Evolutionary conservation across 176 grass and related monocot genomes (phyloP).

Genomic region (Avena atlantica): DNA sequence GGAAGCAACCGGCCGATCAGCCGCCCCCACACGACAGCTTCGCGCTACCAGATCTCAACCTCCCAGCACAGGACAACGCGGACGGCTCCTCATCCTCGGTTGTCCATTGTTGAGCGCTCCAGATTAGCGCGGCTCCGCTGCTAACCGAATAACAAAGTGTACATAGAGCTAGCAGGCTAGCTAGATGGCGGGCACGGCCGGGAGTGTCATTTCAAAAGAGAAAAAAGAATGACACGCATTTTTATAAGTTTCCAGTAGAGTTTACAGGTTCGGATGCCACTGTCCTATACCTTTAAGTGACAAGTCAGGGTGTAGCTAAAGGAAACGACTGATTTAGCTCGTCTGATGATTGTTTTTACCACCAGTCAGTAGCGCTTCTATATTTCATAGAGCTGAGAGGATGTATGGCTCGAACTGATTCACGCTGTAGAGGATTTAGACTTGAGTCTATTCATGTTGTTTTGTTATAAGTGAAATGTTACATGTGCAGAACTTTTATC

Average conservation of each 20-base stretch:
- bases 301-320: conserved; percentile 38
- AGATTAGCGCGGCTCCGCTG: conserved; percentile 28
- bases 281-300: conserved; percentile 20
- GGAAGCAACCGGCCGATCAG: conserved; percentile 42
- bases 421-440: conserved; percentile 34
- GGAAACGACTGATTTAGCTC: conserved; percentile 25
- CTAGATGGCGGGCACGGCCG: not conserved
- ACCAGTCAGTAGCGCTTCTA: conserved; percentile 3
- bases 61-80: conserved; percentile 48
- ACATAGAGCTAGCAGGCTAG: conserved; percentile 61
- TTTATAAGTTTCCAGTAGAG: conserved; percentile 40
- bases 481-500: not conserved
- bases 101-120: conserved; percentile 42
- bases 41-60: conserved; percentile 59
- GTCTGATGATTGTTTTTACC: conserved; percentile 35
- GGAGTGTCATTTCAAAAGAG: conserved; percentile 23
- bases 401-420: conserved; percentile 43
- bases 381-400: conserved; percentile 35
- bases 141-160: conserved; percentile 57
- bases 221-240: conserved; percentile 38
- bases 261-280: conserved; percentile 38
- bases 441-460: conserved; percentile 42
- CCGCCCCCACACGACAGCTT: conserved; percentile 38
- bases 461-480: conserved; percentile 46
- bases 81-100: conserved; percentile 7